Evolutionary conservation across 805 yeast species (phyloP).

Genomic region (Saturnispora hagleri): DNA sequence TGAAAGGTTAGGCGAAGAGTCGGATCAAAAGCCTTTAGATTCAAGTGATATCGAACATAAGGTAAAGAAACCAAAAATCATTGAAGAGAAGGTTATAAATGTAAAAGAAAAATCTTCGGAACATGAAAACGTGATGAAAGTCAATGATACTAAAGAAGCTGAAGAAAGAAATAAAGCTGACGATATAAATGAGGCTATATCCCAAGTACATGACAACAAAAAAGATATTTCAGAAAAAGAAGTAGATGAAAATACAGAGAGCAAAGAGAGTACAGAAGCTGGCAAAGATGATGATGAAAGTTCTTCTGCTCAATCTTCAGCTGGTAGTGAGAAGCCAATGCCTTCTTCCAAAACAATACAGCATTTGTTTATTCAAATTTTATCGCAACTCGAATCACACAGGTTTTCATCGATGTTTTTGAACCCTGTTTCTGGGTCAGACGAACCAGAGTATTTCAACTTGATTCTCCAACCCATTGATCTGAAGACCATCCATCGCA

Average conservation of each 20-base stretch:
- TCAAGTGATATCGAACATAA: not conserved
- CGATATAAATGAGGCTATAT: not conserved
- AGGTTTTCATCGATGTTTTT: slow-evolving; percentile 67
- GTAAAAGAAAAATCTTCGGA: not conserved
- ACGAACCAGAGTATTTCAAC: slow-evolving; percentile 60
- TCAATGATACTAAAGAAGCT: not conserved
- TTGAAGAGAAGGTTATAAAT: not conserved
- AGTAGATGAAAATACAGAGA: not conserved
- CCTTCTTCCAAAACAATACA: slow-evolving; percentile 42
- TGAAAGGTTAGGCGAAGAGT: slow-evolving; percentile 6
- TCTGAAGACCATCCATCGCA: slow-evolving; percentile 49
- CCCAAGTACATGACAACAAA: not conserved
- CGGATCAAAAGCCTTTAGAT: slow-evolving; percentile 4
- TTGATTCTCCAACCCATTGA: slow-evolving; percentile 59
- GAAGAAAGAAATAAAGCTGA: slow-evolving; percentile 1
- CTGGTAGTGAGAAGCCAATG: not conserved
- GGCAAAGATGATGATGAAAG: not conserved
- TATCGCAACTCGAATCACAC: slow-evolving; percentile 59
- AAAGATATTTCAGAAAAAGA: not conserved
- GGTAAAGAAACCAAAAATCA: slow-evolving; percentile 3
- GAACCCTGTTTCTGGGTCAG: slow-evolving; percentile 56
- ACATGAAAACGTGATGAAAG: not conserved
- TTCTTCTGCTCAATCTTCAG: not conserved
- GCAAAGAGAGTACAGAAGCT: not conserved
- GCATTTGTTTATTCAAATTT: slow-evolving; percentile 48